These are phyloP conservation scores for Tuber microsphaerosporum DNA, from an alignment of 495 filamentous ascomycete genomes.

Conservation along the genomic window DNA sequence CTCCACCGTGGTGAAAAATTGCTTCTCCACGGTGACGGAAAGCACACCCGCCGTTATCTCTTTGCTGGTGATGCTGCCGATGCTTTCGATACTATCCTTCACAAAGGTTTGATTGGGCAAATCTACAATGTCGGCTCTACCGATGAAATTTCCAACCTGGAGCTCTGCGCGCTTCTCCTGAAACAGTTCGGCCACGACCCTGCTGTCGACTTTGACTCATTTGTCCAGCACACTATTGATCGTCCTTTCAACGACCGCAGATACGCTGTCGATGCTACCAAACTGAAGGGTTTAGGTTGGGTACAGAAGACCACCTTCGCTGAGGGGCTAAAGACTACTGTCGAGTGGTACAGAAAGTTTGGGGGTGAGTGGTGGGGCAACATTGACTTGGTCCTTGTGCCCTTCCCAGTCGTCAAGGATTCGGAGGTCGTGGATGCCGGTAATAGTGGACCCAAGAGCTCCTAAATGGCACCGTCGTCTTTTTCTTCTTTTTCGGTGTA, in stretches of 20 bases:
- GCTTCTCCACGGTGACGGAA: slow-evolving; percentile 63
- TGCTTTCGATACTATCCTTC: slow-evolving; percentile 68
- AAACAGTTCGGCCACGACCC: slow-evolving; percentile 46
- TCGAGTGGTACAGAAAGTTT: slow-evolving; percentile 62
- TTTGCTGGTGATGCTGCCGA: slow-evolving; percentile 68
- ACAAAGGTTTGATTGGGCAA: slow-evolving; percentile 58
- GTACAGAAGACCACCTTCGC: slow-evolving; percentile 55
- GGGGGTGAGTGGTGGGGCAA: slow-evolving; percentile 66
- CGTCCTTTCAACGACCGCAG: slow-evolving; percentile 67
- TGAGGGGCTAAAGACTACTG: slow-evolving; percentile 57
- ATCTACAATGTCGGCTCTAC: slow-evolving; percentile 67
- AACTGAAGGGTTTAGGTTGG: slow-evolving; percentile 62
- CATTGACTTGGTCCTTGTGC: slow-evolving; percentile 56
- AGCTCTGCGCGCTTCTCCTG: slow-evolving; percentile 55
- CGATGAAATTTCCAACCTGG: slow-evolving; percentile 59
- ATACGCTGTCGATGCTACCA: slow-evolving; percentile 61
- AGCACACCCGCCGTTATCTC: slow-evolving; percentile 60
- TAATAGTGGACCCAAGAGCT: not conserved
- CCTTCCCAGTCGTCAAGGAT: slow-evolving; percentile 51
- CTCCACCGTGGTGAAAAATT: slow-evolving; percentile 54
- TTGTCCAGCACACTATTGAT: slow-evolving; percentile 60
- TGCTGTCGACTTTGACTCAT: slow-evolving; percentile 41
- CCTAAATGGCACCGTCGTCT: not conserved
- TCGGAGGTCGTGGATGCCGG: slow-evolving; percentile 43
- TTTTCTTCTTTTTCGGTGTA: not conserved